phyloP scores from a whole-genome alignment of 2,329 filamentous ascomycete genomes.

The Colletotrichum paranaense region DNA sequence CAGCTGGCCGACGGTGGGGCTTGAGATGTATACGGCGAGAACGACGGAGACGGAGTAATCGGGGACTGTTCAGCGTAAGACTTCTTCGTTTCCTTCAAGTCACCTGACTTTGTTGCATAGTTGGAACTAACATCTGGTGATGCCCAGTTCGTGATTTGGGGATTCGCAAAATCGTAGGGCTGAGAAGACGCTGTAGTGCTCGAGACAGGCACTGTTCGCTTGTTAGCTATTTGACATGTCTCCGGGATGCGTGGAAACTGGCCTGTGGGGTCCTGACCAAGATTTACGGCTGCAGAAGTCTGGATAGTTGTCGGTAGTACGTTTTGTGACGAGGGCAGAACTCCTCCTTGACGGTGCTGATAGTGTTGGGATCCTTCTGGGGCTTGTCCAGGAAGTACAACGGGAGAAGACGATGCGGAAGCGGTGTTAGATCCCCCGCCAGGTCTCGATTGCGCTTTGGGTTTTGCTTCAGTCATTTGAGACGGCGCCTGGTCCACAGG shows the following conservation, averaged over 20 bases:
- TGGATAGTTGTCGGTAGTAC: conserved; percentile 58
- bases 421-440: conserved; percentile 52
- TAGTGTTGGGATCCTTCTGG: conserved; percentile 53
- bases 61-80: conserved; percentile 62
- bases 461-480: conserved; percentile 51
- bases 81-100: conserved; percentile 60
- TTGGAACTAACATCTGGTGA: conserved; percentile 53
- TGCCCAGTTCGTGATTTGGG: conserved; percentile 56
- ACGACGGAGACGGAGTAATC: conserved; percentile 60
- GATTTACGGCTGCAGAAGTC: conserved; percentile 48
- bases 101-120: conserved; percentile 53
- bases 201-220: conserved; percentile 44
- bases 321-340: conserved; percentile 56
- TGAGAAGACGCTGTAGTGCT: conserved; percentile 43
- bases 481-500: conserved; percentile 82
- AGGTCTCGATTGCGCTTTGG: conserved; percentile 53
- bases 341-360: conserved; percentile 56
- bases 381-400: conserved; percentile 54
- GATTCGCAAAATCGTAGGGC: conserved; percentile 52
- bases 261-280: conserved; percentile 56
- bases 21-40: conserved; percentile 60
- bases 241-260: conserved; percentile 41
- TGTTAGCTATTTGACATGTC: conserved; percentile 40
- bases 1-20: conserved; percentile 54
- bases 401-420: conserved; percentile 62